Percentiles rank a stretch among this genome's conserved stretches.
phyloP scores from a whole-genome alignment of 2,329 filamentous ascomycete species.

The Aureobasidium pullulans region DNA sequence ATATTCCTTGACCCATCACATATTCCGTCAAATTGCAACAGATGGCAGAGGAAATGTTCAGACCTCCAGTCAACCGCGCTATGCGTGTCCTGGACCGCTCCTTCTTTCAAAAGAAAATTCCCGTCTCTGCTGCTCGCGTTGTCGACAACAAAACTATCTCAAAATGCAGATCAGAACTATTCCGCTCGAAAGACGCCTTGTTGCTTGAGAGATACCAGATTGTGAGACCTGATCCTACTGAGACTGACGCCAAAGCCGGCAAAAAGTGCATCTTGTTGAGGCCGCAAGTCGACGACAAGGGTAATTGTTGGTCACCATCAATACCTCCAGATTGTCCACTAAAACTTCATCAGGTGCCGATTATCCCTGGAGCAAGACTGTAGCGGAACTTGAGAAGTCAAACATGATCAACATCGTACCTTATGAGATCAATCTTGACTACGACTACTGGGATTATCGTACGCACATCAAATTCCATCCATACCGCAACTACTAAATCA shows the following conservation, averaged over 20 bases:
- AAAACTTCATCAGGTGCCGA: conserved; percentile 32
- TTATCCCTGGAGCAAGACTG: conserved; percentile 66
- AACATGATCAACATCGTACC: conserved; percentile 65
- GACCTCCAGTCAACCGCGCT: conserved; percentile 71
- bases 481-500: conserved; percentile 25
- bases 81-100: conserved; percentile 74
- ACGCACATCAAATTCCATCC: conserved; percentile 38
- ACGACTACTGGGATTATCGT: conserved; percentile 75
- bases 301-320: not conserved
- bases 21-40: not conserved
- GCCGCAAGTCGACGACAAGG: conserved; percentile 31
- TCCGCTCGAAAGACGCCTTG: conserved; percentile 60
- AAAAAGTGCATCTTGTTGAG: conserved; percentile 40
- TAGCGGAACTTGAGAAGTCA: conserved; percentile 61
- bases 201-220: conserved; percentile 54
- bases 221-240: conserved; percentile 56
- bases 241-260: conserved; percentile 40
- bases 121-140: conserved; percentile 70
- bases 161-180: conserved; percentile 59
- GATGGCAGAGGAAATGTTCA: conserved; percentile 51
- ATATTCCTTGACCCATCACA: not conserved
- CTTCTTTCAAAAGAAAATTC: conserved; percentile 71
- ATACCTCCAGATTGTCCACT: conserved; percentile 10
- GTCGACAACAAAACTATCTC: conserved; percentile 69
- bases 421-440: conserved; percentile 69